phyloP scores from a whole-genome alignment of 2,329 filamentous ascomycete species.

The Calonectria pauciramosa region DNA sequence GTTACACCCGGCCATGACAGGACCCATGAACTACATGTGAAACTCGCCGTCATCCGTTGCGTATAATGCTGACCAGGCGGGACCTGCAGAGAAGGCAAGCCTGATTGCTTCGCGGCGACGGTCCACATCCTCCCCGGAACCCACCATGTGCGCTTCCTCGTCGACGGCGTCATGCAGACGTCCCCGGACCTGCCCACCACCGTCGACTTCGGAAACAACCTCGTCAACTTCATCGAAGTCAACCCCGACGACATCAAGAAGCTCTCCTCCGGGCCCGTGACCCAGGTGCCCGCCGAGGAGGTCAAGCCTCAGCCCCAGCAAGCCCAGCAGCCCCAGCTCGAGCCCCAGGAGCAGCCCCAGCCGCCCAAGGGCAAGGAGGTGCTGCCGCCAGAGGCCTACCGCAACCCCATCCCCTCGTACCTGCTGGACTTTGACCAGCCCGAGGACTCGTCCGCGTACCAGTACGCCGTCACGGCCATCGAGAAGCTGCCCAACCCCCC shows the following conservation, averaged over 20 bases:
- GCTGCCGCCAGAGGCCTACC: conserved; percentile 73
- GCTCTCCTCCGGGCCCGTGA: conserved; percentile 43
- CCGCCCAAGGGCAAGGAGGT: conserved; percentile 68
- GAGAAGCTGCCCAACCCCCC: conserved; percentile 88
- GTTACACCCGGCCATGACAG: conserved; percentile 32
- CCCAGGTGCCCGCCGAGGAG: conserved; percentile 24
- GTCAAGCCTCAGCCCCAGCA: not conserved
- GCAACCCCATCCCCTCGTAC: conserved; percentile 83
- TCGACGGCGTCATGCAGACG: conserved; percentile 93
- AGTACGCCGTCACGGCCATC: conserved; percentile 80
- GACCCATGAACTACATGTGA: not conserved
- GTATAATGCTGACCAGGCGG: conserved; percentile 33
- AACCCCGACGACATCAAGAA: conserved; percentile 76
- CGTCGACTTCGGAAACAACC: conserved; percentile 96
- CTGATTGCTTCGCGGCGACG: conserved; percentile 79
- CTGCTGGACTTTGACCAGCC: conserved; percentile 88
- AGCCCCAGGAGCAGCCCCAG: conserved; percentile 49
- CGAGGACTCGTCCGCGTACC: conserved; percentile 82
- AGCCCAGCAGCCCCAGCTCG: conserved; percentile 20
- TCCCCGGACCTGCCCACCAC: conserved; percentile 91
- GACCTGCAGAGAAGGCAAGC: conserved; percentile 62
- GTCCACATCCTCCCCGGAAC: conserved; percentile 92
- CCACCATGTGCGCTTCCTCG: conserved; percentile 96
- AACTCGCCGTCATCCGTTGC: conserved; percentile 12
- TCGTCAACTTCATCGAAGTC: conserved; percentile 98